phyloP scores from a whole-genome alignment of 257 asterid species.

The Solanum sitiens region DNA sequence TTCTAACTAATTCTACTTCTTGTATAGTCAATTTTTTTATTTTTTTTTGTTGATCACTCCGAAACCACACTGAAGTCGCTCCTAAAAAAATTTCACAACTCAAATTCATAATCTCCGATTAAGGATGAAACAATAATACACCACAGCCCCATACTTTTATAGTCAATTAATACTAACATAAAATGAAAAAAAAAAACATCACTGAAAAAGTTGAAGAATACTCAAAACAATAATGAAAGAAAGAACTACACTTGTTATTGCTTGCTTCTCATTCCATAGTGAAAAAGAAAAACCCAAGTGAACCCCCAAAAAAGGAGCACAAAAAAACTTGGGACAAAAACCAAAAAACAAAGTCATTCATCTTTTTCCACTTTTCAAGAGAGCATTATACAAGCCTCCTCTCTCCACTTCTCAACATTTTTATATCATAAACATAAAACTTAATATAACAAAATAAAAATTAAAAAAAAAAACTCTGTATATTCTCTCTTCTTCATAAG shows the following conservation, averaged over 20 bases:
- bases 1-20: too few relatives aligned
- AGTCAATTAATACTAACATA: background rate
- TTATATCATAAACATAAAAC: background rate
- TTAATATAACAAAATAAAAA: background rate
- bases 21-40: too few relatives aligned
- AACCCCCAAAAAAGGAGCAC: background rate
- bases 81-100: accelerated
- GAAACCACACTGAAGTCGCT: too few relatives aligned
- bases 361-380: background rate
- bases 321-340: background rate
- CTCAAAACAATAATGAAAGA: background rate
- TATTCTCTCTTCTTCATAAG: background rate
- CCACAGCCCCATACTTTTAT: too few relatives aligned
- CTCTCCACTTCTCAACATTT: conserved; percentile 10
- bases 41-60: too few relatives aligned
- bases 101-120: too few relatives aligned
- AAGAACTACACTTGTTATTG: background rate
- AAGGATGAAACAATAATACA: too few relatives aligned
- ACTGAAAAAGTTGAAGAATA: background rate
- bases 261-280: background rate
- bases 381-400: conserved; percentile 6
- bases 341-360: background rate
- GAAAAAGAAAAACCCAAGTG: background rate
- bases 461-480: background rate
- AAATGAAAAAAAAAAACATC: background rate